Base-by-base conservation (phyloP, 495 filamentous ascomycete species). In the Trichocladium antarcticum region DNA sequence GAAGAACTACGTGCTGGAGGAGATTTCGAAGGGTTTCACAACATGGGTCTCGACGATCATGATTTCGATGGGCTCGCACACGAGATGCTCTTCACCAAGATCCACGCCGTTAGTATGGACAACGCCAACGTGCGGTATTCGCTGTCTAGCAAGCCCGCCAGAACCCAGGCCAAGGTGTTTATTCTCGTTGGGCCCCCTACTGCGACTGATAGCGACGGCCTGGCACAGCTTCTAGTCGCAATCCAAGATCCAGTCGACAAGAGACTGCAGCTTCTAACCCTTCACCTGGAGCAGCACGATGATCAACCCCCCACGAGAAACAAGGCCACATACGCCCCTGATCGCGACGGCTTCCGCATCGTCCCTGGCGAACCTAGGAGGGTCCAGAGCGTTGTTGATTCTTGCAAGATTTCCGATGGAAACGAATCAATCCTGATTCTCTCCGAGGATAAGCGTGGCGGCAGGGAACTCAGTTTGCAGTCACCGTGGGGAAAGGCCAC, bases 341-440 rank as follows among this genome's bases (percentile, higher is more conserved):
- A 20, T 12, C 14, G 21, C 0, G 9, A 31, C 4, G 40, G 37
- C 3, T 22, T 62, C 24, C 44, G 44, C 21, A 61, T 77, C 16
- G 62, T 60, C 1, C 62, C 66, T 39, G 68, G 71, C 0, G 65
- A 74, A 20, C 59, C 73, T 1, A 62, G 63, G 44, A 71, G 70
- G 39, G 73, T 69, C n/a, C 69, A 76, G 36, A 79, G 78, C 49
- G 75, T 90, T 5, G 73, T 81, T 31, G 87, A 92, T 66, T 84
- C 83, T 21, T 85, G 82, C 56, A 85, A 79, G 57, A 62, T 92
- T 45, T 71, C 75, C 5, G 87, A 92, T 64, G 79, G 82, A 10
- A 72, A 72, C 0, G 67, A 80, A 20, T 80, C 83, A 11, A 76
- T 90, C 35, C 64, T 90, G 12, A 77, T 84, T 20, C 70, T 94